Conservation (phyloP, 2,329 filamentous ascomycete genomes). For the Sarocladium kiliense region DNA sequence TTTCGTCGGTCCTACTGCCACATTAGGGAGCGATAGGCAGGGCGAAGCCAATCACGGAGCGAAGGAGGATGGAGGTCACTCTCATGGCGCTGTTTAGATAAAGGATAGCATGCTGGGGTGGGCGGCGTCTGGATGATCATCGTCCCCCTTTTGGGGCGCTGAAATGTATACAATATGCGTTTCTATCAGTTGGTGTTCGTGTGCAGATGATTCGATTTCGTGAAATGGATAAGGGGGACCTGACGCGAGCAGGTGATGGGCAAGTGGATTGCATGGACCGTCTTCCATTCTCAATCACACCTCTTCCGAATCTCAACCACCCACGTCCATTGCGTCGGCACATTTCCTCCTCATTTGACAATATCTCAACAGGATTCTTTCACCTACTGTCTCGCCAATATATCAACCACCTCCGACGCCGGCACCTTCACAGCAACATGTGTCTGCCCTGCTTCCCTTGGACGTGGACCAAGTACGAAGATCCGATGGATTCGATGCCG, state of each 20-base stretch:
- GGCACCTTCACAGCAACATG: conserved; percentile 32
- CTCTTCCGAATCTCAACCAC: too few species aligned
- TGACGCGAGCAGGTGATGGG: background rate
- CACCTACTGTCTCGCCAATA: too few species aligned
- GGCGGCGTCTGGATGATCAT: conserved; percentile 6
- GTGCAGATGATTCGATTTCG: too few species aligned
- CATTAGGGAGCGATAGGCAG: background rate
- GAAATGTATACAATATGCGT: conserved; percentile 6
- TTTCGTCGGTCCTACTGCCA: background rate
- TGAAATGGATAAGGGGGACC: too few species aligned
- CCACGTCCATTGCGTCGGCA: too few species aligned
- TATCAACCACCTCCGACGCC: too few species aligned
- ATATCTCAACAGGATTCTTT: too few species aligned
- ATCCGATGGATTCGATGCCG: conserved; percentile 29
- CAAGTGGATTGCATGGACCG: background rate
- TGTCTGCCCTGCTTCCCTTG: conserved; percentile 50
- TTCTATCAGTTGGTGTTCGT: background rate
- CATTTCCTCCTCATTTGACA: too few species aligned
- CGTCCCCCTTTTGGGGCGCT: background rate
- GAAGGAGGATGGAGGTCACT: conserved; percentile 1
- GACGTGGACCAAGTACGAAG: conserved; percentile 43
- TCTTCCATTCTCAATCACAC: background rate
- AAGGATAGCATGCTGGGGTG: conserved; percentile 7
- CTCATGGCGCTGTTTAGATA: conserved; percentile 8
- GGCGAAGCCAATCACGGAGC: background rate